These are phyloP conservation scores for Tubosaeta sp. DNA, from an alignment of 768 basidiomycete genomes.

Conservation along the genomic window DNA sequence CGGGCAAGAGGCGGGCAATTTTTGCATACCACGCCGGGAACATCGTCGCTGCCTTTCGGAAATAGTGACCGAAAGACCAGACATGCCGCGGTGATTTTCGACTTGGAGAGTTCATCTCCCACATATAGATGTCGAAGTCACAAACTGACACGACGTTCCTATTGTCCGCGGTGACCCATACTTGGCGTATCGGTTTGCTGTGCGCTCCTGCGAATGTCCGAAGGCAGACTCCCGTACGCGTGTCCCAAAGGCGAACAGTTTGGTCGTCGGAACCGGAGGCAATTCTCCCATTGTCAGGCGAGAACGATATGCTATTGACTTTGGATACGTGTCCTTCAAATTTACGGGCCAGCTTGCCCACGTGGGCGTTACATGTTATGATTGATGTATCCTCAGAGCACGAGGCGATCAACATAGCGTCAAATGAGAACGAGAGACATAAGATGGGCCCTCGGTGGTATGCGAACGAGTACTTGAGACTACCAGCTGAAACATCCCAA, in stretches of 20 bases:
- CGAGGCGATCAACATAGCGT: conserved; percentile 11
- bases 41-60: conserved; percentile 2
- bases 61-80: conserved; percentile 13
- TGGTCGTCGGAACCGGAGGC: conserved; percentile 21
- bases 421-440: conserved; percentile 19
- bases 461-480: conserved; percentile 6
- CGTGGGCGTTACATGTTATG: conserved; percentile 9
- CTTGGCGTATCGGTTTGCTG: conserved; percentile 12
- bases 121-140: conserved; percentile 11
- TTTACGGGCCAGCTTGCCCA: conserved; percentile 5
- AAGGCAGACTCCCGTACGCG: conserved; percentile 15
- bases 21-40: conserved; percentile 17
- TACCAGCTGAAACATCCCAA: conserved; percentile 13
- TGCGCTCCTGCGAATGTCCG: conserved; percentile 11
- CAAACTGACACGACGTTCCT: conserved; percentile 12
- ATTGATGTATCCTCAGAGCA: conserved; percentile 13
- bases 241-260: conserved; percentile 23
- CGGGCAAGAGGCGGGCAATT: conserved; percentile 3
- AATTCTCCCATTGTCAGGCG: conserved; percentile 13
- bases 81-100: conserved; percentile 8
- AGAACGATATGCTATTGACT: conserved; percentile 21
- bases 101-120: conserved; percentile 4
- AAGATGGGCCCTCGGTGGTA: conserved; percentile 13
- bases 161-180: conserved; percentile 17
- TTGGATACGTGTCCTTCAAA: conserved; percentile 16